A percentile compares a stretch with the other conserved stretches of the same genome.
These are phyloP conservation scores for Blastomyces parvus DNA, from an alignment of 2,329 filamentous ascomycete genomes.

Conservation along the genomic window DNA sequence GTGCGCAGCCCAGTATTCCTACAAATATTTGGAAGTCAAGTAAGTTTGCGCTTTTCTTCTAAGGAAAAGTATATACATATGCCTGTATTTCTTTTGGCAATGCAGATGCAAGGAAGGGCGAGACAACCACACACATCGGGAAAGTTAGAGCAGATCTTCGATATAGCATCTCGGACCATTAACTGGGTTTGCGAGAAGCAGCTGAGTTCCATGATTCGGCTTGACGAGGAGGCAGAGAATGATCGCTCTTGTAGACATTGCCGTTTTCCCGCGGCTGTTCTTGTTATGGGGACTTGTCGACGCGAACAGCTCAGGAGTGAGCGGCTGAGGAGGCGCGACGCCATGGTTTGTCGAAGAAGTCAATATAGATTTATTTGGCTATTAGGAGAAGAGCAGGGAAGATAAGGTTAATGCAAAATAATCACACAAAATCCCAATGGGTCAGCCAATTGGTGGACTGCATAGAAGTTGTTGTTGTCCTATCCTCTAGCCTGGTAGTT, in stretches of 20 bases:
- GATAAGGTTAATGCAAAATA: background rate
- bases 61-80: background rate
- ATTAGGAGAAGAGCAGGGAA: background rate
- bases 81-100: background rate
- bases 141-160: slow-evolving; percentile 59
- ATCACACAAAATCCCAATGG: background rate
- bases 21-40: slow-evolving; percentile 1
- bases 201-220: slow-evolving; percentile 57
- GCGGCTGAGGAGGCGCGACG: slow-evolving; percentile 8
- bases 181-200: slow-evolving; percentile 66
- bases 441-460: background rate
- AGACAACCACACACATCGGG: slow-evolving; percentile 42
- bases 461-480: background rate
- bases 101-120: slow-evolving; percentile 1
- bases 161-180: slow-evolving; percentile 60
- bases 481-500: background rate
- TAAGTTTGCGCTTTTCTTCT: background rate
- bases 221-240: slow-evolving; percentile 28
- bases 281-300: background rate
- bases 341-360: slow-evolving; percentile 7
- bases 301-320: slow-evolving; percentile 1
- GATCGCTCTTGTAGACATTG: slow-evolving; percentile 8
- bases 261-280: background rate
- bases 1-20: slow-evolving; percentile 63
- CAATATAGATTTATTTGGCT: background rate